Conservation (phyloP, 2,329 filamentous ascomycete species). For the Pyrenophora teres region DNA sequence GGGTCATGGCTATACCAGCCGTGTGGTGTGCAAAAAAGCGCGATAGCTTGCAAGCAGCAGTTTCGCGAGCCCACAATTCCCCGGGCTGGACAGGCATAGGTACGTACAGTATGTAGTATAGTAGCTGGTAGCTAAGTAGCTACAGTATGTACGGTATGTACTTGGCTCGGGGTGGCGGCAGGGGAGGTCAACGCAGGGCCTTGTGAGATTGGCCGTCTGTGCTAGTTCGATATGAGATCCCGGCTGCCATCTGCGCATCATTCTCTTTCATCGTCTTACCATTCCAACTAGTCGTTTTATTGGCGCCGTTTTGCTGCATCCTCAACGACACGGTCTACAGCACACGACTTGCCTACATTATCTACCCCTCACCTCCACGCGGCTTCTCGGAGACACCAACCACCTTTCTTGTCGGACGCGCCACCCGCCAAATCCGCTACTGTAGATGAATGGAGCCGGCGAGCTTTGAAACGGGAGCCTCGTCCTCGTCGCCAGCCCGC, state of each 20-base stretch:
- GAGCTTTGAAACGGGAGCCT: constrained; percentile 36
- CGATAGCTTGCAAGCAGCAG: not conserved
- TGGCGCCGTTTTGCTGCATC: too few relatives aligned
- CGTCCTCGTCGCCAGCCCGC: constrained; percentile 27
- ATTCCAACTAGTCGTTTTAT: constrained; percentile 5
- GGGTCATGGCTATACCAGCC: not conserved
- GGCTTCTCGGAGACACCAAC: constrained; percentile 15
- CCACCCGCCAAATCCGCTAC: constrained; percentile 30
- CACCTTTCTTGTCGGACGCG: constrained; percentile 23
- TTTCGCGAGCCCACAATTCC: not conserved
- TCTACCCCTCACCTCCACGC: constrained; percentile 25
- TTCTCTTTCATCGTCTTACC: too few relatives aligned
- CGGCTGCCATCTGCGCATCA: not conserved
- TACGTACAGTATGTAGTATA: too few relatives aligned
- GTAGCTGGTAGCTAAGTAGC: too few relatives aligned
- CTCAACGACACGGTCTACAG: too few relatives aligned
- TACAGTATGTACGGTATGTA: too few relatives aligned
- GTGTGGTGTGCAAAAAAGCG: not conserved
- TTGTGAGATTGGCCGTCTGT: not conserved
- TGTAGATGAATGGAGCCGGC: constrained; percentile 50
- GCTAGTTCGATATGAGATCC: not conserved
- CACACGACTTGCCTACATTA: constrained; percentile 11
- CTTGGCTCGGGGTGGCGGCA: constrained; percentile 1
- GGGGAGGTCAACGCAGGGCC: constrained; percentile 1
- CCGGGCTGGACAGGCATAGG: not conserved